These are phyloP conservation scores for Phytophthora tentaculata DNA, from an alignment of 352 stramenopile species.

Conservation along the genomic window DNA sequence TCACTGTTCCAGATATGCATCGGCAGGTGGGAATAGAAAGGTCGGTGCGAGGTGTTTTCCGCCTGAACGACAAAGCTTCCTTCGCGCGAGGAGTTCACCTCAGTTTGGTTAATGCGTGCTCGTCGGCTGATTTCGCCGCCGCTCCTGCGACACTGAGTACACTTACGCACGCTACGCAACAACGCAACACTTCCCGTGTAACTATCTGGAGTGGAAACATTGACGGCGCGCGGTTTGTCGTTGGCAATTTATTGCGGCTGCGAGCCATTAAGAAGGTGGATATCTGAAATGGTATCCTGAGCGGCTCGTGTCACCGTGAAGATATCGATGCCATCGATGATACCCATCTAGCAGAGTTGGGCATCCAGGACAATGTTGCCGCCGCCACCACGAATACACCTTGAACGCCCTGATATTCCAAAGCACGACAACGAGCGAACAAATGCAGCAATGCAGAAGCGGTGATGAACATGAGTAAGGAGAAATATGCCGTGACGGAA, in stretches of 20 bases:
- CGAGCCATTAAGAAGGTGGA: background rate
- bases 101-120: no score
- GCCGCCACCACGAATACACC: background rate
- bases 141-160: background rate
- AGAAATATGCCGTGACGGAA: no score
- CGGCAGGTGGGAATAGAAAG: no score
- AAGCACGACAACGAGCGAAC: no score
- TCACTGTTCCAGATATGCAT: no score
- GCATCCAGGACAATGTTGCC: background rate
- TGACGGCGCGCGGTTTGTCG: background rate
- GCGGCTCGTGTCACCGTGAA: slow-evolving; percentile 2
- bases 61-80: background rate
- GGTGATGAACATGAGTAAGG: no score
- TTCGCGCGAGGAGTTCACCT: no score
- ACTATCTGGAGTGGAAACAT: slow-evolving; percentile 4
- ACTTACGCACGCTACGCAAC: background rate
- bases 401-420: no score
- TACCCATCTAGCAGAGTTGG: background rate
- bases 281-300: background rate
- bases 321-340: slow-evolving; percentile 1
- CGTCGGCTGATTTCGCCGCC: no score
- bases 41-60: no score
- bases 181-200: background rate
- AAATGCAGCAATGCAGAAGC: no score
- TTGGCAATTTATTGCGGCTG: slow-evolving; percentile 4